A percentile compares a stretch with the other conserved stretches of the same genome.
Evolutionary conservation across 225 moss, liverwort and hornwort genomes (phyloP).

Genomic region (Straminergon stramineum): DNA sequence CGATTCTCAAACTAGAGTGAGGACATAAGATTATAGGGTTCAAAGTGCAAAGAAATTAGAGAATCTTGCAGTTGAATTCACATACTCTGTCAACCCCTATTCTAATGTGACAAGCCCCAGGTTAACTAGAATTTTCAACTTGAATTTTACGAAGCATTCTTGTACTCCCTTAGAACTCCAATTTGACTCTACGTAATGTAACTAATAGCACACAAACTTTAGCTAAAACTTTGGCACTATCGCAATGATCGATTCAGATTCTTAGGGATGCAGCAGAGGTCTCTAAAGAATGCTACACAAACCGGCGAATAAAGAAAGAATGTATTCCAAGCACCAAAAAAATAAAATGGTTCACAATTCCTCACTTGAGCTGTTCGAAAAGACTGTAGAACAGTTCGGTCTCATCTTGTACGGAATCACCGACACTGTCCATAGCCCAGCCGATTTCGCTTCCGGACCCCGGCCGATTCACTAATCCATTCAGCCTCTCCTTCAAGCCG

Average conservation of each 20-base stretch:
- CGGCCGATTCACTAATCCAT: background rate
- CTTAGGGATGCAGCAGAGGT: background rate
- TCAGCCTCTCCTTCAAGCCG: conserved; percentile 16
- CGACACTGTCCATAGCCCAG: conserved; percentile 44
- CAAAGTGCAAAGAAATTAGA: background rate
- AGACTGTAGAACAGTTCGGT: conserved; percentile 61
- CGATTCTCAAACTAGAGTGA: background rate
- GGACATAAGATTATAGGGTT: background rate
- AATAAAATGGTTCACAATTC: background rate
- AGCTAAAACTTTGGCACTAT: background rate
- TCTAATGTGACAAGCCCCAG: background rate
- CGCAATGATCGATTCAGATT: background rate
- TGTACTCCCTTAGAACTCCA: background rate
- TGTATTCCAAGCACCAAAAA: background rate
- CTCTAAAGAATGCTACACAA: background rate
- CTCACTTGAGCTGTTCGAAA: conserved; percentile 25
- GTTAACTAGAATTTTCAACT: background rate
- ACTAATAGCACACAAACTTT: background rate
- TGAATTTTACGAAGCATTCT: background rate
- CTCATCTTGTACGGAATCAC: conserved; percentile 52
- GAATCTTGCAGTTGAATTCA: background rate
- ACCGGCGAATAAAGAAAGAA: background rate
- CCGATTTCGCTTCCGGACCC: conserved; percentile 69
- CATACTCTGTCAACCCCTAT: background rate
- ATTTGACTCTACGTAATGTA: background rate